Evolutionary conservation across 2,329 filamentous ascomycete genomes (phyloP), one percentile per base, ranked within the genome.

Genomic region (Pseudogymnoascus verrucosus): DNA sequence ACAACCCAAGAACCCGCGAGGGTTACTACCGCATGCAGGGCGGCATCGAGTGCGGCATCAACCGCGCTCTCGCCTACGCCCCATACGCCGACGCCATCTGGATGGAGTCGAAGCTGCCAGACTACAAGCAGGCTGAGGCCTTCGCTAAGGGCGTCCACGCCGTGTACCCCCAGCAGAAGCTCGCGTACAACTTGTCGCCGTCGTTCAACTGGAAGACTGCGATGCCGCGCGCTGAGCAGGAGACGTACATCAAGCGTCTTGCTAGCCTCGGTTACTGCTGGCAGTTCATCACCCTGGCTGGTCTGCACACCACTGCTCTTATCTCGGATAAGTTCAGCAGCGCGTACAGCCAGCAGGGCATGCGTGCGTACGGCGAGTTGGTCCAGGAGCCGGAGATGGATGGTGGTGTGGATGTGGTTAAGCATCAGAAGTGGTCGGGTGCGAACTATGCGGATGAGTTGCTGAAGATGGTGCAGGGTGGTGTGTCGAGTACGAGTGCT

Each of bases 191-290:
- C 82, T 88, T 99, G 68, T 97, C 92, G 0, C 95, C 95, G 31
- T 96, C 92, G 3, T 99, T 99, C 89, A 99, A 99, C 86, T 99
- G 95, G 95, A 98, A 98, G 82, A 84, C 92, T 64, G 95, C 93
- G 71, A 97, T 97, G 93, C 84, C 91, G 51, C 86, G 89, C 69
- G 82, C 84, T 62, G 93, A 98, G 76, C 95, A 99, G 79, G 91
- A 96, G 80, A 99, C 95, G 19, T 99, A 98, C 80, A 99, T 99
- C 80, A 82, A 87, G 67, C 90, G 95, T 44, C 89, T 99, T 42
- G 92, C 88, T 66, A 73, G 80, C 67, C 85, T 99, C 60, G 95
- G 95, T 67, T 99, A 99, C 85, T 96, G 91, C 85, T 99, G 95
- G 95, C 95, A 99, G 78, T 99, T 99, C 83, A 99, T 99, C 81